Evolutionary conservation across 768 basidiomycete species (phyloP), one percentile per base, ranked within the genome.

Genomic region (Serendipita sp.): DNA sequence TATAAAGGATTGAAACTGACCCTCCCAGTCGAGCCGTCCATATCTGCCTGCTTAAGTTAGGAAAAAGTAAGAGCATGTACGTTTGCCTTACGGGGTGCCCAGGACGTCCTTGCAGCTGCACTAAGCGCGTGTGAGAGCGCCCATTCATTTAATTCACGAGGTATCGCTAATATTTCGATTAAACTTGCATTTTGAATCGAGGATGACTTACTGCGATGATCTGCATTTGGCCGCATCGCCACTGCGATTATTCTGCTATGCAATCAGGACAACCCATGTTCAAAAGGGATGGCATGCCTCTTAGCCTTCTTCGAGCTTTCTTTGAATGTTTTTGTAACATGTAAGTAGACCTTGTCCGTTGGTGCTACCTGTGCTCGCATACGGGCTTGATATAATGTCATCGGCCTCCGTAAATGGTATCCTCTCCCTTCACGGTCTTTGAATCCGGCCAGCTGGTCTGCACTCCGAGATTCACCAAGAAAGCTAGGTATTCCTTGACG

Each of bases 21-120:
- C 56, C 56, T 60, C 24, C 56, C 56, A 60, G 56, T 60, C 56
- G 10, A 60, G 35, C 32, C 56, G 56, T 32, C 56, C 56, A 37
- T 60, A 60, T 60, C 56, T 4, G 8, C 56, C 56, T 60, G n/a
- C 38, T 41, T 32, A 8, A 37, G 10, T 11, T 60, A 4, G 10
- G 24, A n/a, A 60, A 18, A n/a, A 2, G n/a, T 8, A 60, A 24
- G 56, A n/a, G 3, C 10, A 60, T 16, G 35, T 60, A 2, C 16
- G 8, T 28, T 10, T 11, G 4, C 16, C 56, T 60, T 28, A 60
- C 56, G 24, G 16, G 56, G 56, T 4, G 56, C 56, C 56, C 56
- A 60, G 10, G 16, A 35, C 8, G 18, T 37, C 35, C 56, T 24
- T 10, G 28, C 56, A 28, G 56, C 56, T 1, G 56, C 56, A n/a